Evolutionary conservation across 208 protist species (phyloP), one percentile per base, ranked within the genome.

Genomic region (Trypanosoma conorhini): DNA sequence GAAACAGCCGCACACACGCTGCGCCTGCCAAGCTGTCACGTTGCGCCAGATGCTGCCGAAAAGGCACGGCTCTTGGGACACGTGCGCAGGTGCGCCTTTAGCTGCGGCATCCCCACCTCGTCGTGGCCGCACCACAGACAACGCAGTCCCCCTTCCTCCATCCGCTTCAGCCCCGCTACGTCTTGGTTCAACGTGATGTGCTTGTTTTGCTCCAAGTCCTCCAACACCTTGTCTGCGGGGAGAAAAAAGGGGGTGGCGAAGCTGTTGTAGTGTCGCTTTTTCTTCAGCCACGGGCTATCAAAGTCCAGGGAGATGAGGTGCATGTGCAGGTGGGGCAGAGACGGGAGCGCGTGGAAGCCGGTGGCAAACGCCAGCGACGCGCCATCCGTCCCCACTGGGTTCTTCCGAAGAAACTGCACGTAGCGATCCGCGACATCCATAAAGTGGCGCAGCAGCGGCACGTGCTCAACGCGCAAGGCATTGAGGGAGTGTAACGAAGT

Each of bases 201-300:
- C n/a, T 77, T 79, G 67, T 92, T 77, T 4, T 70, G 70, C 63
- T 80, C 67, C 46, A 96, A 50, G 70, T 96, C 87, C 13, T 68
- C 79, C 30, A 95, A 9, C 22, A 94, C 77, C n/a, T 79, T 65
- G 4, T 81, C 75, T 12, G 68, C 70, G 9, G 89, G 81, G 31
- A 96, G 81, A 73, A 96, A 96, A 60, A 96, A 96, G 38, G 80
- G 83, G 8, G 92, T 96, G 38, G 89, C 84, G 52, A 96, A 96
- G 75, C 80, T 93, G 80, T 96, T 96, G 81, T 96, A 96, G 77
- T 96, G 92, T 74, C 91, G 90, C 70, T 89, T 91, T 35, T 62
- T 87, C 74, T 94, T 94, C 28, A 96, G 54, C 59, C 76, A 90
- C 1, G 85, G 79, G 46, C 86, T 90, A 55, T 89, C 86, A 22